Base-by-base conservation (phyloP, 139 green algal genomes). In the Chlorella vulgaris region DNA sequence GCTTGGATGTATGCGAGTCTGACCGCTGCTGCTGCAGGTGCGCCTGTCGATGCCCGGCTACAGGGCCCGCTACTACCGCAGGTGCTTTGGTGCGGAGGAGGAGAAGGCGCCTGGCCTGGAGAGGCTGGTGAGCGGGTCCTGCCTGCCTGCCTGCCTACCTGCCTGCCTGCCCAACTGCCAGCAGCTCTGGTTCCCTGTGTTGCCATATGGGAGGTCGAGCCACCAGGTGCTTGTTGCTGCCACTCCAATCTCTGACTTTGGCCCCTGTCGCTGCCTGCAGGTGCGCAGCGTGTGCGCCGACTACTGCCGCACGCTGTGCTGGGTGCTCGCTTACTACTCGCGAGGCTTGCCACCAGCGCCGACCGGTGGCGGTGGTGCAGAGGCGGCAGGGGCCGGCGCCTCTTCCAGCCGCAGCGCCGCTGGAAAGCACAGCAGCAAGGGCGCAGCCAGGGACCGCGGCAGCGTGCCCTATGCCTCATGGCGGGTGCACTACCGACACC, bases 311-410 rank as follows among this genome's bases (percentile, higher is more conserved):
- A 87, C 87, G 18, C 81, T 91, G 39, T 69, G 58, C 42, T 94
- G 90, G 90, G 79, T 87, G n/a, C 67, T 89, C 42, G 70, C 74
- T 0, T 93, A 93, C 81, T 93, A 93, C 80, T 67, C 58, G 36
- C 66, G 78, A 1, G 89, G 89, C 31, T 86, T 61, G 26, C 71
- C 79, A 28, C 83, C 88, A 0, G 55, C 89, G 26, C 22, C 39
- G 40, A 39, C 76, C 18, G 50, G 40, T n/a, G 28, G 28, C 39
- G 3, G 70, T 24, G 47, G 47, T 21, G 31, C 29, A 50, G 3
- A 42, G 29, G 24, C n/a, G 31, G 68, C 68, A 18, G 69, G 7
- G 50, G 69, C 21, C 38, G 38, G 19, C 38, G 67, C 10, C 2
- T 36, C 67, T 33, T 31, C 58, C 58, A 21, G 15, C 18, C 22